Conservation (phyloP, 805 yeast genomes). For the Tetrapisispora pingtungensis region DNA sequence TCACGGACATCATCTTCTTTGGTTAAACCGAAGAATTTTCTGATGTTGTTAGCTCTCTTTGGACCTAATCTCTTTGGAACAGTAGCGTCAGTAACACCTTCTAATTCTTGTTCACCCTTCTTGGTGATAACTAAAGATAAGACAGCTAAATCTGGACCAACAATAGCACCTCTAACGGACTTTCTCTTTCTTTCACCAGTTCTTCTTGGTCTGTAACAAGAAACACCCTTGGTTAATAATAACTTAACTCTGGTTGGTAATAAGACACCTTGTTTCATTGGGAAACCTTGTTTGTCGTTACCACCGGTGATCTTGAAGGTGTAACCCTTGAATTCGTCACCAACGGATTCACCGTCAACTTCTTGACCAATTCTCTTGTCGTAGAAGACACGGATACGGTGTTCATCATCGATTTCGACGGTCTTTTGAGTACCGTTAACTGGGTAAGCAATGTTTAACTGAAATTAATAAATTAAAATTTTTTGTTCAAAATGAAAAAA, state of each 20-base stretch:
- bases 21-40: slow-evolving; percentile 92
- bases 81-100: slow-evolving; percentile 88
- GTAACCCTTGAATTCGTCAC: slow-evolving; percentile 99
- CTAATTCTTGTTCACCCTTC: slow-evolving; percentile 95
- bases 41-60: slow-evolving; percentile 99
- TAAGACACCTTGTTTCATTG: slow-evolving; percentile 99
- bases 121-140: slow-evolving; percentile 87
- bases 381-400: slow-evolving; percentile 95
- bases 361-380: slow-evolving; percentile 99
- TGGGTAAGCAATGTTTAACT: slow-evolving; percentile 99
- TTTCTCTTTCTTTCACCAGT: slow-evolving; percentile 99
- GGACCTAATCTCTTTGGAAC: slow-evolving; percentile 99
- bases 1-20: slow-evolving; percentile 44
- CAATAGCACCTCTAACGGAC: slow-evolving; percentile 99
- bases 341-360: slow-evolving; percentile 96
- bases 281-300: slow-evolving; percentile 99
- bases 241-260: slow-evolving; percentile 99
- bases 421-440: slow-evolving; percentile 99
- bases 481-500: slow-evolving; percentile 13
- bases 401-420: slow-evolving; percentile 98
- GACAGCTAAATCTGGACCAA: slow-evolving; percentile 93
- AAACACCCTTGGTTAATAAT: slow-evolving; percentile 84
- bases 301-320: slow-evolving; percentile 98
- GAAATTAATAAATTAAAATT: slow-evolving; percentile 7
- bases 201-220: slow-evolving; percentile 99